Evolutionary conservation across 2,329 filamentous ascomycete species (phyloP), one percentile per base, ranked within the genome.

Genomic region (Chalaropsis thielavioides): DNA sequence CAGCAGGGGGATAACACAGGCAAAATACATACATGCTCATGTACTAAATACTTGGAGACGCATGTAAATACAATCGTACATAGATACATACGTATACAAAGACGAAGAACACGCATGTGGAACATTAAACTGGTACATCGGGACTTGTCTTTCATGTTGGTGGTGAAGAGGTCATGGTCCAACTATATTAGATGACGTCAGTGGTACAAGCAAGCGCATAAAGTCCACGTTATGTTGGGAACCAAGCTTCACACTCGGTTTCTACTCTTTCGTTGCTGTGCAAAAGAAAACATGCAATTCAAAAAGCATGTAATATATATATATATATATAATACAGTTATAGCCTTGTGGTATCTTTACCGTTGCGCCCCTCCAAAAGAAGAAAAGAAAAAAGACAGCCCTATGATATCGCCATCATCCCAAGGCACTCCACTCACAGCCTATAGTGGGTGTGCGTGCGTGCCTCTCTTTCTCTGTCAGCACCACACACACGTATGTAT

Each of bases 161-260:
- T 58, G 27, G 24, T 31, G 31, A 58, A 11, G 35, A 38, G 54
- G 54, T 38, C 54, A n/a, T 35, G 3, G 54, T 38, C 54, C 54
- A 38, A 58, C 38, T 58, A 58, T 38, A 58, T 58, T 58, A 58
- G 54, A 58, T 38, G 54, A 58, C 38, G 19, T 58, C 54, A 58
- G 54, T 58, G 38, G 54, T 35, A 58, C 54, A n/a, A 58, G 17
- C 54, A 58, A 58, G 15, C 54, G 27, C 27, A 58, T 58, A 38
- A 58, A 58, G 27, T 58, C 54, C 27, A 58, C n/a, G 27, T 1
- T 10, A 22, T 10, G 1, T n/a, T 46, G 24, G 54, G 31, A 58
- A 35, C 15, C 15, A 38, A n/a, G 31, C 54, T 31, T 58, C 4
- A 19, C 17, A 27, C 54, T 58, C 22, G 24, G 31, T 17, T 4